A percentile compares a stretch with the other conserved stretches of the same genome.
Evolutionary conservation across 129 eudicot genomes (phyloP).

Genomic region (Cynara cardunculus): DNA sequence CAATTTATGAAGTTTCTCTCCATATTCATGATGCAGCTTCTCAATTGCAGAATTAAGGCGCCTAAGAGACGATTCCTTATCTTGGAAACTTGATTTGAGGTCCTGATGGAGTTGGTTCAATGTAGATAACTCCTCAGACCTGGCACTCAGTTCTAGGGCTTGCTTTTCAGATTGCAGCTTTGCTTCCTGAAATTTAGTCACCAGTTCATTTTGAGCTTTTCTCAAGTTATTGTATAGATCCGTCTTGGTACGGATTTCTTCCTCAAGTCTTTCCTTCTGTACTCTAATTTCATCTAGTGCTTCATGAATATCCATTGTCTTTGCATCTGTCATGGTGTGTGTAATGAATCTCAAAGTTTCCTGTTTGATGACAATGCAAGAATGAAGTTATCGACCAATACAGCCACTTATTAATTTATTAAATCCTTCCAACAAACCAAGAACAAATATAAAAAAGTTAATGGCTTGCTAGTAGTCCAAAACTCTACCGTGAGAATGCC

Average conservation of each 20-base stretch:
- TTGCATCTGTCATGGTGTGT: constrained; percentile 14
- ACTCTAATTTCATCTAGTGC: constrained; percentile 48
- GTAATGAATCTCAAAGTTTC: constrained; percentile 7
- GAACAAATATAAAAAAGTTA: background rate
- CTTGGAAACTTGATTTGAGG: constrained; percentile 43
- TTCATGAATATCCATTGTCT: constrained; percentile 42
- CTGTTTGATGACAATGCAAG: constrained; percentile 16
- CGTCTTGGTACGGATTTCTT: constrained; percentile 48
- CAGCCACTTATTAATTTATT: background rate
- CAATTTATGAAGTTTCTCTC: constrained; percentile 38
- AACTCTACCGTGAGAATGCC: background rate
- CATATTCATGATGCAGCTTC: constrained; percentile 39
- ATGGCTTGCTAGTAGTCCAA: background rate
- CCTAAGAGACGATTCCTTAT: constrained; percentile 40
- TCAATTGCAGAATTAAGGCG: constrained; percentile 45
- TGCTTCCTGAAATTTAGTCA: constrained; percentile 42
- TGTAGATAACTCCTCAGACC: constrained; percentile 52
- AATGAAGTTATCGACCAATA: background rate
- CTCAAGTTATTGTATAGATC: constrained; percentile 44
- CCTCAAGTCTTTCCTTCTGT: constrained; percentile 47
- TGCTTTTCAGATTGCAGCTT: constrained; percentile 44
- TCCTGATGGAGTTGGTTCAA: constrained; percentile 43
- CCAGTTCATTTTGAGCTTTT: constrained; percentile 49
- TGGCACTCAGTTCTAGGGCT: constrained; percentile 42
- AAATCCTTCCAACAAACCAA: background rate